Conservation (phyloP, 2,329 filamentous ascomycete species). For the Didymellaceae sp. region DNA sequence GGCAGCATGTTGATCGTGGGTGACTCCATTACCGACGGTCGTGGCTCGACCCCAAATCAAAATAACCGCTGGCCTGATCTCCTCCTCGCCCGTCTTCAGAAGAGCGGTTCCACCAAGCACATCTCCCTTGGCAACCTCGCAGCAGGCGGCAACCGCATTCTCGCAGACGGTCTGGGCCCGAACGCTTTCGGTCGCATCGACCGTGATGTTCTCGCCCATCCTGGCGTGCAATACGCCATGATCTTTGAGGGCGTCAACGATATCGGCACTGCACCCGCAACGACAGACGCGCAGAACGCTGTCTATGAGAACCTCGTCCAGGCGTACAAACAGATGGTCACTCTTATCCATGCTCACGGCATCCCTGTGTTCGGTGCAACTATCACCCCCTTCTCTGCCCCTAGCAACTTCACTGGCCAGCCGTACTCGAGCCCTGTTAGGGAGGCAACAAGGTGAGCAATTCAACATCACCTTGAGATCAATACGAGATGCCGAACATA, state of each 20-base stretch:
- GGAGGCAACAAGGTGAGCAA: conserved; percentile 59
- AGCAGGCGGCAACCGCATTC: conserved; percentile 71
- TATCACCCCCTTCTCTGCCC: conserved; percentile 67
- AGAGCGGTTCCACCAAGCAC: conserved; percentile 49
- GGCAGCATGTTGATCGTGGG: conserved; percentile 63
- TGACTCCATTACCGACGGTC: conserved; percentile 71
- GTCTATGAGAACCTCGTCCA: conserved; percentile 61
- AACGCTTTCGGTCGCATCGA: conserved; percentile 66
- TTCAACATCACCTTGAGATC: not conserved
- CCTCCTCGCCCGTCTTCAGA: conserved; percentile 55
- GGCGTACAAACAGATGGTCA: conserved; percentile 66
- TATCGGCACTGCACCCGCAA: conserved; percentile 62
- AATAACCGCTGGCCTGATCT: conserved; percentile 60
- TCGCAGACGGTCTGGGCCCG: conserved; percentile 68
- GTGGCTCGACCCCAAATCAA: conserved; percentile 63
- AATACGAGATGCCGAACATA: not conserved
- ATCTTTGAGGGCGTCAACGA: conserved; percentile 71
- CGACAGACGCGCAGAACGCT: conserved; percentile 52
- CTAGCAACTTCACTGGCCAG: conserved; percentile 51
- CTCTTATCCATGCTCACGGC: conserved; percentile 60
- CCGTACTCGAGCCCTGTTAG: conserved; percentile 62
- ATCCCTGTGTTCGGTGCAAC: conserved; percentile 68
- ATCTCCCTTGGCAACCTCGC: conserved; percentile 70
- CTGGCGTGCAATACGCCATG: conserved; percentile 66
- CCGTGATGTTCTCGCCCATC: conserved; percentile 67